These are phyloP conservation scores for Hsuehochloa calcarea DNA, from an alignment of 176 grass and related monocot genomes.

Conservation along the genomic window DNA sequence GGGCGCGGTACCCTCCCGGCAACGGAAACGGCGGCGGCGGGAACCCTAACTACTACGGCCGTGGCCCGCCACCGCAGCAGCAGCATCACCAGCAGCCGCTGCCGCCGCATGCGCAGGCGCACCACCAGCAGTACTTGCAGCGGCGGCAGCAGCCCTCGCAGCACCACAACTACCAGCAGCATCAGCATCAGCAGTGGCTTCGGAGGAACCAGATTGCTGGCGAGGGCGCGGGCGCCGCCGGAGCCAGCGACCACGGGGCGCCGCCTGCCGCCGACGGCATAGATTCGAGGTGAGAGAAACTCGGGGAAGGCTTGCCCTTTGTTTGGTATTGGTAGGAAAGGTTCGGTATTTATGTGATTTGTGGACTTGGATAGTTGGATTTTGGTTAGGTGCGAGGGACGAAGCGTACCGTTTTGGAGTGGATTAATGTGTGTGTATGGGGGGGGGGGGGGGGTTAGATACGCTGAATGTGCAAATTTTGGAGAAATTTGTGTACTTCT, in stretches of 20 bases:
- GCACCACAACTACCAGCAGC: conserved; percentile 37
- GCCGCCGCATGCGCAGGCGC: conserved; percentile 34
- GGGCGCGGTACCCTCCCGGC: conserved; percentile 66
- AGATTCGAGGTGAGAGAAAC: conserved; percentile 54
- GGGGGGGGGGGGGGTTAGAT: not conserved
- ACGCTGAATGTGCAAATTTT: not conserved
- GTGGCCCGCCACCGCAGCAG: conserved; percentile 53
- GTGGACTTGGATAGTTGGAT: not conserved
- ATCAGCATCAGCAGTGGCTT: conserved; percentile 64
- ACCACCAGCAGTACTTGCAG: conserved; percentile 56
- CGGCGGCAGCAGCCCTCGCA: conserved; percentile 37
- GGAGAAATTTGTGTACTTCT: not conserved
- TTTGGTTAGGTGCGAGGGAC: not conserved
- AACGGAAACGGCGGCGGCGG: conserved; percentile 59
- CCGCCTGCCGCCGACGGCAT: conserved; percentile 32
- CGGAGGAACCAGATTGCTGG: conserved; percentile 48
- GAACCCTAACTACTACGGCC: conserved; percentile 60
- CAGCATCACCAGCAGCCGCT: conserved; percentile 35
- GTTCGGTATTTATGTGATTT: conserved; percentile 2
- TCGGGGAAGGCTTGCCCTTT: not conserved
- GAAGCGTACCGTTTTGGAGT: not conserved
- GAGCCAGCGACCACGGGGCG: conserved; percentile 18
- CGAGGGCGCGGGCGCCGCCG: conserved; percentile 31
- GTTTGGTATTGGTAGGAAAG: not conserved
- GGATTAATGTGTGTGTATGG: too few species aligned